phyloP scores from a whole-genome alignment of 306 rosid species.

The Quercus ilex region DNA sequence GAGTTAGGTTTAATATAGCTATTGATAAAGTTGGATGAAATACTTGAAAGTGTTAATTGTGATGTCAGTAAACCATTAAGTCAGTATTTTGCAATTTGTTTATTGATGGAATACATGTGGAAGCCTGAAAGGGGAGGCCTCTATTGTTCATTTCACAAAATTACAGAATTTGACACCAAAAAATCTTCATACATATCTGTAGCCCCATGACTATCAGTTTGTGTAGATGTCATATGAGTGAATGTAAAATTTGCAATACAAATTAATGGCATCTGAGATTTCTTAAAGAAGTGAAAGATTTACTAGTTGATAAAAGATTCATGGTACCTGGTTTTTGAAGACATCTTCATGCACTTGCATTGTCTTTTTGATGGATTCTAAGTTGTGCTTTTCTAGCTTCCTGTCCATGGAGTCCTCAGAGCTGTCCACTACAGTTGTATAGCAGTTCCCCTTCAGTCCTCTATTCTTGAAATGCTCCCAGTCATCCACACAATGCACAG shows the following conservation, averaged over 20 bases:
- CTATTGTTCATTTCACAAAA: background rate
- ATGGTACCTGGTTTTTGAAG: constrained; percentile 79
- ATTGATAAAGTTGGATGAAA: background rate
- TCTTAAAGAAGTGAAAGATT: constrained; percentile 7
- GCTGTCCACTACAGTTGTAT: constrained; percentile 30
- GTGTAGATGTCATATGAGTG: background rate
- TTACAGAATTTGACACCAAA: background rate
- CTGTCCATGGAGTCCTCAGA: constrained; percentile 50
- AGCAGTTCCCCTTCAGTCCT: constrained; percentile 33
- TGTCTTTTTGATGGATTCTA: constrained; percentile 66
- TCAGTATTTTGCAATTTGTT: background rate
- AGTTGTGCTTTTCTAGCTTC: constrained; percentile 50
- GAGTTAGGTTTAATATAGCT: background rate
- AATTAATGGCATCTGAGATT: background rate
- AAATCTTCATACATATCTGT: background rate
- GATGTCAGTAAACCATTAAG: background rate
- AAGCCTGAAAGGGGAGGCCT: background rate
- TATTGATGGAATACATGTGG: background rate
- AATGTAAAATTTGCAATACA: background rate
- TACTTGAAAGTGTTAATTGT: background rate
- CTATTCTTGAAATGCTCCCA: constrained; percentile 53
- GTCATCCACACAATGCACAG: constrained; percentile 59
- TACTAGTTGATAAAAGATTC: constrained; percentile 5
- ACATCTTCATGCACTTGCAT: constrained; percentile 85
- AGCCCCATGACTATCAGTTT: background rate